These are phyloP conservation scores for Aspergillus clavatus DNA, from an alignment of 2,329 filamentous ascomycete species.

Conservation along the genomic window DNA sequence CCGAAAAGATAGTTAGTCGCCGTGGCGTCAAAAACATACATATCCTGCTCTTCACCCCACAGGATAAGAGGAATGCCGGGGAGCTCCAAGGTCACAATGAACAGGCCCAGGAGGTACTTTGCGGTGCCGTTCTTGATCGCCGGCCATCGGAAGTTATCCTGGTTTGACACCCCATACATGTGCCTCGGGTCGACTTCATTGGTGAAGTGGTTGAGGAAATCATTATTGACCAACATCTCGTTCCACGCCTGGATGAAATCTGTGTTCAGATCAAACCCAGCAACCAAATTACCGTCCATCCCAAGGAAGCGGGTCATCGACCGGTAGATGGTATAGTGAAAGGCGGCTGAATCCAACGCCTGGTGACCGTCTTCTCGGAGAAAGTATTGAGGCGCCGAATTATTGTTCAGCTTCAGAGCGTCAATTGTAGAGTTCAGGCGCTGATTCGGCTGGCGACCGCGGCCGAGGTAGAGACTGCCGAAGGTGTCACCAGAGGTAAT, in stretches of 20 bases:
- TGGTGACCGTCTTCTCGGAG: slow-evolving; percentile 49
- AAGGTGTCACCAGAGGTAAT: slow-evolving; percentile 58
- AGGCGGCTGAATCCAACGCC: slow-evolving; percentile 56
- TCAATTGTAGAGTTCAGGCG: slow-evolving; percentile 42
- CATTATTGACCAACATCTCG: slow-evolving; percentile 52
- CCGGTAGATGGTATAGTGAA: slow-evolving; percentile 59
- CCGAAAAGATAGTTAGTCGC: slow-evolving; percentile 61
- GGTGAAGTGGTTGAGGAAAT: slow-evolving; percentile 55
- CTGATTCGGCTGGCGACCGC: slow-evolving; percentile 54
- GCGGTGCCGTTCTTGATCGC: slow-evolving; percentile 52
- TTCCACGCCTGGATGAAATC: slow-evolving; percentile 54
- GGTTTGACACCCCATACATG: slow-evolving; percentile 59
- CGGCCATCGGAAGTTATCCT: slow-evolving; percentile 62
- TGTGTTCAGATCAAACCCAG: slow-evolving; percentile 48
- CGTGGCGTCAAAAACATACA: slow-evolving; percentile 59
- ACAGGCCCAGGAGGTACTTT: slow-evolving; percentile 52
- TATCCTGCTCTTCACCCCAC: slow-evolving; percentile 62
- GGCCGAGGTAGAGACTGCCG: slow-evolving; percentile 57
- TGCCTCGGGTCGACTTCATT: slow-evolving; percentile 59
- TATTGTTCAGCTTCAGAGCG: slow-evolving; percentile 47
- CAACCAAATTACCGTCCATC: slow-evolving; percentile 52
- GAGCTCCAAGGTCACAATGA: slow-evolving; percentile 54
- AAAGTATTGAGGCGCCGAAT: slow-evolving; percentile 42
- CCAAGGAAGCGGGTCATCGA: slow-evolving; percentile 56
- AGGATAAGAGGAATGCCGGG: slow-evolving; percentile 56